phyloP scores from a whole-genome alignment of 805 yeast genomes.

The Candida multigemmis region DNA sequence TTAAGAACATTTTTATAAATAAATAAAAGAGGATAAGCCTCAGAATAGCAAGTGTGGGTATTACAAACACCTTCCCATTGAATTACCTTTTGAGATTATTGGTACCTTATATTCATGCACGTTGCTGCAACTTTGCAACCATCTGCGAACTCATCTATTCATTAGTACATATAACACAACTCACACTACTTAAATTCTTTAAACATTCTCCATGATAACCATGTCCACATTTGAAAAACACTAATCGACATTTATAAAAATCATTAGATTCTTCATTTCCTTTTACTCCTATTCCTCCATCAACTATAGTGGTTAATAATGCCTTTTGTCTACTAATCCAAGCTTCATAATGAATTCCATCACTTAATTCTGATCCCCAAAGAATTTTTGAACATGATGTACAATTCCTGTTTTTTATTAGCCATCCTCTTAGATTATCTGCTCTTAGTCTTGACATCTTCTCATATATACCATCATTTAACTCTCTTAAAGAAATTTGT shows the following conservation, averaged over 20 bases:
- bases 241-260: slow-evolving; percentile 23
- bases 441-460: slow-evolving; percentile 34
- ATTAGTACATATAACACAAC: slow-evolving; percentile 14
- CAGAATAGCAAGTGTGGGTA: no score
- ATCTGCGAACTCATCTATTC: not conserved
- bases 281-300: slow-evolving; percentile 3
- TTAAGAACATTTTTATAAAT: no score
- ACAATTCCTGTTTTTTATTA: slow-evolving; percentile 41
- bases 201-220: slow-evolving; percentile 56
- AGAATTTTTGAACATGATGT: slow-evolving; percentile 67
- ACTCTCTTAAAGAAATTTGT: slow-evolving; percentile 38
- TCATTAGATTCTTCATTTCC: slow-evolving; percentile 1
- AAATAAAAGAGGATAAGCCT: no score
- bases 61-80: no score
- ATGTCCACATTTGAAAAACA: slow-evolving; percentile 58
- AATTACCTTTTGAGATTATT: no score
- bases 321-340: slow-evolving; percentile 43
- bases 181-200: slow-evolving; percentile 25
- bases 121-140: no score
- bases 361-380: slow-evolving; percentile 57
- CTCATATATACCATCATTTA: slow-evolving; percentile 47
- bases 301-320: slow-evolving; percentile 1
- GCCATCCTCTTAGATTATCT: slow-evolving; percentile 53
- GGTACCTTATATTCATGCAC: no score
- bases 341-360: slow-evolving; percentile 37